Percentiles rank a stretch among this genome's conserved stretches.
These are phyloP conservation scores for Sporothrix dimorphospora DNA, from an alignment of 2,329 filamentous ascomycete species.

Conservation along the genomic window DNA sequence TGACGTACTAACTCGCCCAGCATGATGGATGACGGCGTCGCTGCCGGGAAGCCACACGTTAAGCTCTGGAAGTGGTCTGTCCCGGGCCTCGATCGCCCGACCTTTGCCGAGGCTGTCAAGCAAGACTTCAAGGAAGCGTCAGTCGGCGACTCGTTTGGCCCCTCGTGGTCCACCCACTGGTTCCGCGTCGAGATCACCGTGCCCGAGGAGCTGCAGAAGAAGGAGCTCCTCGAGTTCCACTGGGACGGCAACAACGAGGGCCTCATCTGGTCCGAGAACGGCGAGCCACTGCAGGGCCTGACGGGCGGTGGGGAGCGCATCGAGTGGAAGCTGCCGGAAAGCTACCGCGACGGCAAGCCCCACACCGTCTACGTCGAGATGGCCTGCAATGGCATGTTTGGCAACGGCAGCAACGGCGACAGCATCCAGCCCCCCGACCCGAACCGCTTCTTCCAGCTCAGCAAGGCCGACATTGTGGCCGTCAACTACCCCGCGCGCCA, in stretches of 20 bases:
- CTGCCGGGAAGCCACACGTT: constrained; percentile 72
- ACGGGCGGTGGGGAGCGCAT: constrained; percentile 86
- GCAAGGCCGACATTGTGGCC: constrained; percentile 81
- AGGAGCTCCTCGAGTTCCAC: constrained; percentile 87
- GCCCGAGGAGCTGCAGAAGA: constrained; percentile 70
- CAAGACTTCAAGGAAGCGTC: constrained; percentile 75
- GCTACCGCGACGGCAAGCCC: constrained; percentile 80
- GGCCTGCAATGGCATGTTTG: constrained; percentile 99
- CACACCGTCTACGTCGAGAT: constrained; percentile 96
- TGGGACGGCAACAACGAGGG: constrained; percentile 97
- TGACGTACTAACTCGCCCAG: constrained; percentile 42
- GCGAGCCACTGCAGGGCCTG: constrained; percentile 87
- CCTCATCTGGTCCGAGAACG: constrained; percentile 89
- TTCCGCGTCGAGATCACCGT: constrained; percentile 83
- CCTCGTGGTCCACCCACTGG: constrained; percentile 98
- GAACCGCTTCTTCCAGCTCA: constrained; percentile 78
- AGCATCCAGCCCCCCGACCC: constrained; percentile 85
- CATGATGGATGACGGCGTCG: constrained; percentile 71
- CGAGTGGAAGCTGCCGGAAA: constrained; percentile 87
- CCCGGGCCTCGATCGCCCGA: constrained; percentile 75
- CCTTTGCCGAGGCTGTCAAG: constrained; percentile 79
- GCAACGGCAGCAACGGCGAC: constrained; percentile 80
- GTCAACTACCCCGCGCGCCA: constrained; percentile 84
- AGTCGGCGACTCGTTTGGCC: constrained; percentile 81
- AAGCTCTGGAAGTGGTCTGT: constrained; percentile 86